These are phyloP conservation scores for Eurotiales sp. DNA, from an alignment of 2,329 filamentous ascomycete species.

Conservation along the genomic window DNA sequence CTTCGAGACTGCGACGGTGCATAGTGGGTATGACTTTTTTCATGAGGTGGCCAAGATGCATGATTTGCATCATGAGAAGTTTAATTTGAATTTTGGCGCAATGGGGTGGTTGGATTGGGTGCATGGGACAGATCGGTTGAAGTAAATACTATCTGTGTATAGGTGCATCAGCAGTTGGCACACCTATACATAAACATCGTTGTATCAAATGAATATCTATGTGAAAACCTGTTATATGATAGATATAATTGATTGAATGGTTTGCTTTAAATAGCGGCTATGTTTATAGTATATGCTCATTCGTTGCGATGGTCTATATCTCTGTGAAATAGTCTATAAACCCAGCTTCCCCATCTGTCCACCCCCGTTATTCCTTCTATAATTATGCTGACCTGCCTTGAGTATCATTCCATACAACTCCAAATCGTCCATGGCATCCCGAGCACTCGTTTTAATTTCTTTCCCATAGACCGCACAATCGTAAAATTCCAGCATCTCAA, in stretches of 20 bases:
- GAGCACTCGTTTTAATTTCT: conserved; percentile 38
- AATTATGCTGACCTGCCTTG: conserved; percentile 21
- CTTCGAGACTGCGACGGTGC: conserved; percentile 52
- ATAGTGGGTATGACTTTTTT: conserved; percentile 59
- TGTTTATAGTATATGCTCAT: background rate
- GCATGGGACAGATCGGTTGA: conserved; percentile 45
- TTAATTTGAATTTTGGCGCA: conserved; percentile 52
- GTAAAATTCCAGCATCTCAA: conserved; percentile 41
- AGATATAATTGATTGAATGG: no score
- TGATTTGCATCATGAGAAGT: conserved; percentile 57
- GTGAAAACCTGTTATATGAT: background rate
- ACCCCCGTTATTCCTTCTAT: conserved; percentile 1
- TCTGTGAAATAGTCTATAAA: background rate
- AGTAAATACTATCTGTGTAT: no score
- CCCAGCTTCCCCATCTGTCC: conserved; percentile 2
- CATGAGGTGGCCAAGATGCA: conserved; percentile 44
- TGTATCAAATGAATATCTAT: no score
- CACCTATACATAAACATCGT: no score
- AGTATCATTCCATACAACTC: conserved; percentile 39
- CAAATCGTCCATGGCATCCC: conserved; percentile 42
- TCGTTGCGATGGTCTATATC: background rate
- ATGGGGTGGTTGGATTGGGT: conserved; percentile 55
- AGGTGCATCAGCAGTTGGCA: no score
- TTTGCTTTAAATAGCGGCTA: background rate
- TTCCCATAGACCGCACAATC: conserved; percentile 36